Evolutionary conservation across 2,329 filamentous ascomycete species (phyloP).

Genomic region (Colletotrichum sublineola): DNA sequence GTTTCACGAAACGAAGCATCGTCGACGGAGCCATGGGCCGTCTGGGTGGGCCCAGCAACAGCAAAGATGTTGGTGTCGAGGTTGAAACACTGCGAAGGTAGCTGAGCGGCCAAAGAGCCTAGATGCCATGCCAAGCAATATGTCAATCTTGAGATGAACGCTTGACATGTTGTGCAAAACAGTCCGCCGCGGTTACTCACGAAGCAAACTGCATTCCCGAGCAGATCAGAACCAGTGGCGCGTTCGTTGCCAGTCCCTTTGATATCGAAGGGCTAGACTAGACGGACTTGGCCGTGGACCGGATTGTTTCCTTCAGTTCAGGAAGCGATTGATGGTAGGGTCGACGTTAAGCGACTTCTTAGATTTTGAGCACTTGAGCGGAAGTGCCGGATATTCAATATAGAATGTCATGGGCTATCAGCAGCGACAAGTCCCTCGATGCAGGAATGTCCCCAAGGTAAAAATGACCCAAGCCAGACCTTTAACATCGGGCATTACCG

Average conservation of each 20-base stretch:
- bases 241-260: neutral
- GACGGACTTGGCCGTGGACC: neutral
- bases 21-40: neutral
- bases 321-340: neutral
- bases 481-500: constrained; percentile 3
- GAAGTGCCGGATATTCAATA: neutral
- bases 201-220: neutral
- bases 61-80: neutral
- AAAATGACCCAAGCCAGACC: neutral
- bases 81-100: neutral
- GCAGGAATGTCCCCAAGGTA: neutral
- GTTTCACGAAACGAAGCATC: constrained; percentile 1
- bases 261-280: neutral
- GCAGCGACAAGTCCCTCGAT: neutral
- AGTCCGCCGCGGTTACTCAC: neutral
- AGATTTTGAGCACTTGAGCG: neutral
- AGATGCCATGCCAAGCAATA: neutral
- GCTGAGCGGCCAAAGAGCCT: neutral
- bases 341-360: neutral
- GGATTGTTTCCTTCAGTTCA: neutral
- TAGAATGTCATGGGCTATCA: constrained; percentile 5
- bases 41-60: neutral
- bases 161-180: neutral
- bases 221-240: neutral
- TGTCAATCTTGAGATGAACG: constrained; percentile 1